phyloP scores from a whole-genome alignment of 2,329 filamentous ascomycete species.

The Fusarium sp. region DNA sequence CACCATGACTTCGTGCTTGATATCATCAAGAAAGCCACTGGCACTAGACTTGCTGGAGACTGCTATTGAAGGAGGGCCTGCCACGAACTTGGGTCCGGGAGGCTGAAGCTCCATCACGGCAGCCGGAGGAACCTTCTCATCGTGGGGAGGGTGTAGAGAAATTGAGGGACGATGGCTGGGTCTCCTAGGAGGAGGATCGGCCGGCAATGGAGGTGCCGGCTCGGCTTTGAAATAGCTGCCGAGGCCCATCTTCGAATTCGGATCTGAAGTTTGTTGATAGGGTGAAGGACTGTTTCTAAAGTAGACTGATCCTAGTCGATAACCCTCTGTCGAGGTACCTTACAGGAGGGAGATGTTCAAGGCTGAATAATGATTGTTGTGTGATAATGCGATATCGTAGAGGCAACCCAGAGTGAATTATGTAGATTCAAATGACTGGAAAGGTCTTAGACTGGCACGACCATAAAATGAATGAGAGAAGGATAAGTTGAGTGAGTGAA shows the following conservation, averaged over 20 bases:
- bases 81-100: constrained; percentile 61
- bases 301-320: not conserved
- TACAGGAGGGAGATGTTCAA: not conserved
- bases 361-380: not conserved
- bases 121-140: constrained; percentile 53
- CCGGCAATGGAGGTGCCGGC: constrained; percentile 26
- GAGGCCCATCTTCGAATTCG: constrained; percentile 65
- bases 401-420: not conserved
- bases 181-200: constrained; percentile 29
- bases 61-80: constrained; percentile 67
- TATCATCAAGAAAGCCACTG: constrained; percentile 73
- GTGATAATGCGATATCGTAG: not conserved
- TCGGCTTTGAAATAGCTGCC: constrained; percentile 71
- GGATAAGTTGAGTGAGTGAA: constrained; percentile 18
- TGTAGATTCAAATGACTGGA: constrained; percentile 18
- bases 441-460: constrained; percentile 14
- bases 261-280: not conserved
- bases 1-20: constrained; percentile 86
- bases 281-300: not conserved
- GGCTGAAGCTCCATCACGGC: constrained; percentile 61
- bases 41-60: constrained; percentile 55
- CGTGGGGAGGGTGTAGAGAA: constrained; percentile 40
- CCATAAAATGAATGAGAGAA: constrained; percentile 13
- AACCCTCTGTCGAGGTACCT: not conserved
- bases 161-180: constrained; percentile 33